Conservation (phyloP, 1,139 yeast genomes). For the Wickerhamomyces sp. region DNA sequence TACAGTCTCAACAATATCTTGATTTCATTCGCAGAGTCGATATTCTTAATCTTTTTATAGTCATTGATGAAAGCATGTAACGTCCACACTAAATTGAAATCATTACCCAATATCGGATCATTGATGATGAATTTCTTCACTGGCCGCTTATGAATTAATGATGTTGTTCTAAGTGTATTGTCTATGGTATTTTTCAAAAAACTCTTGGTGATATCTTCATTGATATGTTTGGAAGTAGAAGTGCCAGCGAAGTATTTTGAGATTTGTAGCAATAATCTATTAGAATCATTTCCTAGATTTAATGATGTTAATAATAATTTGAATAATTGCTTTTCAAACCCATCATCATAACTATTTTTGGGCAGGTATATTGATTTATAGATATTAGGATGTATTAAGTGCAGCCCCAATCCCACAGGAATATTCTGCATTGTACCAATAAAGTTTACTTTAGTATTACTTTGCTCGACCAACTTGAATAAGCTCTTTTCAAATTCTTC, state of each 20-base stretch:
- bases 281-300: constrained; percentile 22
- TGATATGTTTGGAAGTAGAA: not conserved
- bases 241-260: constrained; percentile 14
- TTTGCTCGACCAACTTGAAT: constrained; percentile 3
- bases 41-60: constrained; percentile 40
- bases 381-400: constrained; percentile 50
- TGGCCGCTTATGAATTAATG: constrained; percentile 6
- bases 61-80: constrained; percentile 46
- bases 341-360: constrained; percentile 19
- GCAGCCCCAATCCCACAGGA: constrained; percentile 39
- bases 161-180: constrained; percentile 15
- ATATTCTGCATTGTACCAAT: constrained; percentile 41
- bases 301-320: constrained; percentile 32
- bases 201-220: constrained; percentile 2
- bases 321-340: constrained; percentile 32
- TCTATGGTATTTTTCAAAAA: constrained; percentile 1
- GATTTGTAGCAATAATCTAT: constrained; percentile 17
- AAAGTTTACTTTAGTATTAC: constrained; percentile 47
- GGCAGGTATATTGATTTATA: constrained; percentile 36
- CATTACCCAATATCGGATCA: constrained; percentile 18
- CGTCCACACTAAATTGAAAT: constrained; percentile 49
- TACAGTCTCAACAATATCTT: constrained; percentile 27
- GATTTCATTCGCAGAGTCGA: constrained; percentile 42
- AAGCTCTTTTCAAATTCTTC: constrained; percentile 1
- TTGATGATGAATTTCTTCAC: constrained; percentile 4